Conservation (phyloP, 2,329 filamentous ascomycete genomes). For the Colletotrichum sp. region DNA sequence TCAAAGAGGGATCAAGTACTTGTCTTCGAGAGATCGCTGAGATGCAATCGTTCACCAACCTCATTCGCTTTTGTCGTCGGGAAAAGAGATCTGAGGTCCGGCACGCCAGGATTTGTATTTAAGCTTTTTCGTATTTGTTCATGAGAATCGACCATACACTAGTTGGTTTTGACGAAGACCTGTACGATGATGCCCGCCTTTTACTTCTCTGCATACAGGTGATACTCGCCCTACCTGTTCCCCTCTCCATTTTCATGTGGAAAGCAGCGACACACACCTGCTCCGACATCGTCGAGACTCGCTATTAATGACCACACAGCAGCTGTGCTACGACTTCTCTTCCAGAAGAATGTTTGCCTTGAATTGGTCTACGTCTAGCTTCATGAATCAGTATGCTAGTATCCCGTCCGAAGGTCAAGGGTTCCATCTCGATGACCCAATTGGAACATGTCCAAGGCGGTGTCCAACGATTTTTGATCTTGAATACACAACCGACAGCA, state of each 20-base stretch:
- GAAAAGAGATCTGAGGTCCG: neutral
- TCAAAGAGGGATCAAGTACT: rapidly evolving
- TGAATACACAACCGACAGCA: neutral
- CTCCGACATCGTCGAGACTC: neutral
- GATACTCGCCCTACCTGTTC: no score
- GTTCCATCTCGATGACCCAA: neutral
- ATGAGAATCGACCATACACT: no score
- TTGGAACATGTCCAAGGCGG: neutral
- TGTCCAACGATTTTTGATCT: neutral
- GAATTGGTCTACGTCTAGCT: neutral
- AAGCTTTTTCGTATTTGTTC: neutral
- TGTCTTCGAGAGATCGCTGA: neutral
- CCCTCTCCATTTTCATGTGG: no score
- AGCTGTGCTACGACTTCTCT: neutral
- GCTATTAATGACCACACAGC: neutral
- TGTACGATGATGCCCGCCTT: neutral
- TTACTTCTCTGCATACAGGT: rapidly evolving
- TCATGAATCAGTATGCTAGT: rapidly evolving
- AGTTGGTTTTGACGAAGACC: neutral
- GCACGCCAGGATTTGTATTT: neutral
- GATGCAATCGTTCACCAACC: no score
- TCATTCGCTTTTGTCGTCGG: no score
- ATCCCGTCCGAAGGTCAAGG: neutral
- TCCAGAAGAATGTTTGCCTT: neutral
- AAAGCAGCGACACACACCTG: no score